Evolutionary conservation across 176 grass and related monocot species (phyloP).

Genomic region (Avena sativa): DNA sequence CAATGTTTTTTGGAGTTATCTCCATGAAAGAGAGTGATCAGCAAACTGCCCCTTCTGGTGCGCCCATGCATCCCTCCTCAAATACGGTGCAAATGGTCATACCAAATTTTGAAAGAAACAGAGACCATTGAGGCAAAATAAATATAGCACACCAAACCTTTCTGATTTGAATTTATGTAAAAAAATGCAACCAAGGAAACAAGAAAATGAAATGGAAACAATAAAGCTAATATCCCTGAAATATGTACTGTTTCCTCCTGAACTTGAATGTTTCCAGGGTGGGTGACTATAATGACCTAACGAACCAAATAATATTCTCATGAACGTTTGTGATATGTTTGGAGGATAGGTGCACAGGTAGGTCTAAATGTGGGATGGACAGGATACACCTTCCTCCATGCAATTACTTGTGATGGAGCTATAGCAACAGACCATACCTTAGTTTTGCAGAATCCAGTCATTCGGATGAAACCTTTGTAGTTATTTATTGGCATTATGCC

Average conservation of each 20-base stretch:
- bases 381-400: not conserved
- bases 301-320: not conserved
- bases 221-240: not conserved
- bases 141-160: not conserved
- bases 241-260: conserved; percentile 1
- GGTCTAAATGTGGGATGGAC: not conserved
- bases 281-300: not conserved
- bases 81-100: not conserved
- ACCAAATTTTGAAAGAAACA: not conserved
- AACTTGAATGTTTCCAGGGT: not conserved
- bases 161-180: not conserved
- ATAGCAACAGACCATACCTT: conserved; percentile 51
- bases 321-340: not conserved
- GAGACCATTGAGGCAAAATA: not conserved
- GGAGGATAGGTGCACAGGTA: not conserved
- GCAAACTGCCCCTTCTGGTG: not conserved
- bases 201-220: not conserved
- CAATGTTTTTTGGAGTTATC: conserved; percentile 5
- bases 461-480: conserved; percentile 83
- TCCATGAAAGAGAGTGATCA: not conserved
- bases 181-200: not conserved
- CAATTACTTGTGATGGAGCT: conserved; percentile 30
- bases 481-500: conserved; percentile 97
- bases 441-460: conserved; percentile 93
- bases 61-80: not conserved